Evolutionary conservation across 2,329 filamentous ascomycete species (phyloP), one percentile per base, ranked within the genome.

Genomic region (Trichoderma brevicompactum): DNA sequence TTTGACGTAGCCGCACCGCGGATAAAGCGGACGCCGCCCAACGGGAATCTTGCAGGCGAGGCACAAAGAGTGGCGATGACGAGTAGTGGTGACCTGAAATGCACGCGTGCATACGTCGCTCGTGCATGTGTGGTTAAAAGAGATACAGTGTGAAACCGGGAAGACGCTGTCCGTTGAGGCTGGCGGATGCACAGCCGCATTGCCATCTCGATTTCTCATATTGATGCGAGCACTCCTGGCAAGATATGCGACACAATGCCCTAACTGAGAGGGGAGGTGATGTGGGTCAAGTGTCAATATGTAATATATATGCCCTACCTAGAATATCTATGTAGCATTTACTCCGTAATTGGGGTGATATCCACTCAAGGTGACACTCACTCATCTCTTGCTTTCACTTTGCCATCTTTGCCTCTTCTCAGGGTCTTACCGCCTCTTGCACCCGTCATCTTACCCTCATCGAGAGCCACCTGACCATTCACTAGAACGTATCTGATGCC

Each of bases 401-500:
- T 69, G 15, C 68, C 68, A 34, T 69, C 68, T 12, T 44, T 58
- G n/a, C 44, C n/a, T 53, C 70, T 68, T 38, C 70, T 44, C 44
- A 72, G 34, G 1, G 66, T 67, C 23, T 65, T 68, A 5, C 70
- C 70, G 7, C 68, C 70, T 43, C 69, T 62, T 28, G 66, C 65
- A 9, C 69, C 69, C 1, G 69, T 70, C 44, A 69, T 65, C 41
- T 65, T 68, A 5, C 69, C 70, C 53, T 68, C 66, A 8, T 72
- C 69, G 6, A 72, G 55, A 7, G 69, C 70, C 7, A 72, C 62
- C 17, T 69, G 65, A 10, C 70, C 70, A 36, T 72, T 72, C 6
- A 72, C 70, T 12, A 72, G 49, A 23, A 72, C 70, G 36, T 66
- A 72, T 7, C 65, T 40, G 28, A 72, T 68, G n/a, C 70, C 70